phyloP scores from a whole-genome alignment of 2,329 filamentous ascomycete genomes.

The Acephala macrosclerotiorum region DNA sequence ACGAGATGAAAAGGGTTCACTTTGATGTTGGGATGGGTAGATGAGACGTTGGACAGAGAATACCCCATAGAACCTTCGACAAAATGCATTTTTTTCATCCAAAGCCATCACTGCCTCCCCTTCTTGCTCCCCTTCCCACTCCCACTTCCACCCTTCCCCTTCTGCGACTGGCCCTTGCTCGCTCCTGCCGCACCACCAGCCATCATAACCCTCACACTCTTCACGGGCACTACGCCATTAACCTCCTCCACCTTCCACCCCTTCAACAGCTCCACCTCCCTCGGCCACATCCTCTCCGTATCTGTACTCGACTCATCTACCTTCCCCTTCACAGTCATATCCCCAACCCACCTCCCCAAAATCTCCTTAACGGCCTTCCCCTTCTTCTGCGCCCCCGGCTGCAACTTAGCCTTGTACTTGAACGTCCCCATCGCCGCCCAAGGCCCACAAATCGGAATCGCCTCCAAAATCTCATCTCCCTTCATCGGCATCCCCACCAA shows the following conservation, averaged over 20 bases:
- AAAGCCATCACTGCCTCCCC: conserved; percentile 16
- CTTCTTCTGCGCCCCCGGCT: conserved; percentile 90
- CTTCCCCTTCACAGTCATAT: conserved; percentile 60
- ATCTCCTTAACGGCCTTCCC: conserved; percentile 94
- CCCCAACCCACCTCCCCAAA: conserved; percentile 79
- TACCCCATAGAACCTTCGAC: no score
- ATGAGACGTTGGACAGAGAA: no score
- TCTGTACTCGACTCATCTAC: conserved; percentile 68
- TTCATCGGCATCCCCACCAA: conserved; percentile 80
- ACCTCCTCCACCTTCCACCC: conserved; percentile 83
- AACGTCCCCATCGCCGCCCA: conserved; percentile 70
- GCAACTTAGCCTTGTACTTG: conserved; percentile 96
- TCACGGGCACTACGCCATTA: conserved; percentile 80
- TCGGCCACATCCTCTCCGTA: conserved; percentile 81
- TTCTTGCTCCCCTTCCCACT: conserved; percentile 41
- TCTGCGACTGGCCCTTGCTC: conserved; percentile 41
- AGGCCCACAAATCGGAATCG: conserved; percentile 69
- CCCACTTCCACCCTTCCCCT: conserved; percentile 38
- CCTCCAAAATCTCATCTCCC: conserved; percentile 83
- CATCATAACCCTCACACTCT: conserved; percentile 82
- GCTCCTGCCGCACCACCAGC: conserved; percentile 56
- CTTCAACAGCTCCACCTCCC: conserved; percentile 86
- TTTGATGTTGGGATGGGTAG: no score
- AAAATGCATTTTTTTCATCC: not conserved
- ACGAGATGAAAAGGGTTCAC: not conserved